Base-by-base conservation (phyloP, 441 rosid species). In the Gossypium gossypioides region DNA sequence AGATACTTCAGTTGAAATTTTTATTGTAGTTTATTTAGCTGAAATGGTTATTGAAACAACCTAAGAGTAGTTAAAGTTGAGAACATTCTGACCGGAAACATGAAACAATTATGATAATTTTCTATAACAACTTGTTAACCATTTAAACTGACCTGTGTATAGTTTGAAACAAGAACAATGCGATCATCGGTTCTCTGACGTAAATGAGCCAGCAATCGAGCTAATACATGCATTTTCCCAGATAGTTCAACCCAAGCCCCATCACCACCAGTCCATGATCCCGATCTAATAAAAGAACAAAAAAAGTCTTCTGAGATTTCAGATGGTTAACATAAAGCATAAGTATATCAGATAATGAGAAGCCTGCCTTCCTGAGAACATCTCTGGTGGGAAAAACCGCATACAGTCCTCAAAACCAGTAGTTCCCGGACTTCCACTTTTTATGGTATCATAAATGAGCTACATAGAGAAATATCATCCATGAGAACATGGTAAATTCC, bases 231-330 rank as follows among this genome's bases (percentile, higher is more conserved):
- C 98, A 95, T 92, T 91, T 95, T 92, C 72, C 99, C 96, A 15
- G 99, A 95, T 57, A 95, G 90, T 77, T 92, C 99, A 75, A 95
- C 91, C 99, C 99, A 95, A 56, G 94, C 85, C 75, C 97, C 99
- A 81, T 86, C 85, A 75, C 95, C 98, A 58, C 99, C 98, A 73
- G 81, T 87, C 98, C 98, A 91, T 50, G 95, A 79, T 82, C 97
- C 98, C 76, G 96, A 92, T 83, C 99, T 92, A 78, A 74, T 60
- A 64, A 46, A 59, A 54, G 60, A 6, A 69, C 51, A 44, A 65
- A 64, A 15, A 48, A 74, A 37, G 52, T 63, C 57, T 62, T 13
- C 51, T 55, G 72, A 74, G 71, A 79, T 73, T 58, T 67, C 50
- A 73, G 44, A 44, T 10, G 19, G 21, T 63, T 62, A 60, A 74